Percentiles rank a stretch among this genome's conserved stretches.
Evolutionary conservation across 495 filamentous ascomycete genomes (phyloP).

Genomic region (Extremus antarcticus): DNA sequence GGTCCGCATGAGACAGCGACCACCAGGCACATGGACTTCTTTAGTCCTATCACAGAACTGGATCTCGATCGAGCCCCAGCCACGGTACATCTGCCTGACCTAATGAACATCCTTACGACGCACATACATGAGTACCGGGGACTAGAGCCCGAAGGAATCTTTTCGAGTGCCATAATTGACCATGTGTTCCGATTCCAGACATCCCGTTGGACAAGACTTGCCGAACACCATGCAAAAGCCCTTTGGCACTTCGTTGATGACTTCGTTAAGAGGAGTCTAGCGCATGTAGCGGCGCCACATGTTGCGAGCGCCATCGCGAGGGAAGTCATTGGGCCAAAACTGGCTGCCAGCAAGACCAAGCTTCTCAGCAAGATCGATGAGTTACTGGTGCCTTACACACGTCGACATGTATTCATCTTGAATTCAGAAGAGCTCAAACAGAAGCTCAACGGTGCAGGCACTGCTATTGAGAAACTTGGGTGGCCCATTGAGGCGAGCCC

Average conservation of each 20-base stretch:
- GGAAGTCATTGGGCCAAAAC: background rate
- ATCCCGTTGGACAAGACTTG: background rate
- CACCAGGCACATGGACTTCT: background rate
- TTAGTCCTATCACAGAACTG: background rate
- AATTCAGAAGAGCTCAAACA: background rate
- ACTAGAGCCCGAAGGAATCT: background rate
- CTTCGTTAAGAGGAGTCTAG: background rate
- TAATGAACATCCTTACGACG: background rate
- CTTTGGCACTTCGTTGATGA: background rate
- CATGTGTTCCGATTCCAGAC: background rate
- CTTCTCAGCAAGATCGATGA: background rate
- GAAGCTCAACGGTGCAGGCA: background rate
- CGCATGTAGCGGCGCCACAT: background rate
- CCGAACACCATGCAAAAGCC: background rate
- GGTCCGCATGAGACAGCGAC: background rate
- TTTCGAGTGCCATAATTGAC: background rate
- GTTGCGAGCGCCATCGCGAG: conserved; percentile 3
- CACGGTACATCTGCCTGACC: background rate
- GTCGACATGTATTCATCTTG: background rate
- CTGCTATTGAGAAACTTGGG: background rate
- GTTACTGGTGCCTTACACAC: background rate
- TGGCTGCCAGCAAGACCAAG: background rate
- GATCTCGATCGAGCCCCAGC: background rate
- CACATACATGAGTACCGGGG: background rate
- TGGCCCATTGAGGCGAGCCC: background rate